A percentile compares a stretch with the other conserved stretches of the same genome.
These are phyloP conservation scores for Orobanche coerulescens DNA, from an alignment of 257 asterid genomes.

Conservation along the genomic window DNA sequence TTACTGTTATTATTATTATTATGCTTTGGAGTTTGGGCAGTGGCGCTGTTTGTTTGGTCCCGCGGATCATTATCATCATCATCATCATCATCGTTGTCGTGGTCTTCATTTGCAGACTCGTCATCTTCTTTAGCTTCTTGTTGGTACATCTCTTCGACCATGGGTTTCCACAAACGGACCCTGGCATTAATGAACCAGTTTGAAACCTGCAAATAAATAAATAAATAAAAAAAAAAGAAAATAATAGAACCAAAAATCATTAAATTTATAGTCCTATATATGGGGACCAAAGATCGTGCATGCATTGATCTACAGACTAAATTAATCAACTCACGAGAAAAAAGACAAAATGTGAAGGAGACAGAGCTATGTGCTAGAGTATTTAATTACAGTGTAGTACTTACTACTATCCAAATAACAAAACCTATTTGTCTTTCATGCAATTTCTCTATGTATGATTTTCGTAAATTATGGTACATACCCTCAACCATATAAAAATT, in stretches of 20 bases:
- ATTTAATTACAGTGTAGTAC: too few relatives aligned
- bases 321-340: background rate
- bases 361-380: background rate
- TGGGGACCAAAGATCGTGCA: background rate
- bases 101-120: slow-evolving; percentile 17
- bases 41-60: slow-evolving; percentile 37
- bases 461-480: background rate
- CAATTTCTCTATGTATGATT: background rate
- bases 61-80: background rate
- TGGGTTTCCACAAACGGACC: slow-evolving; percentile 99
- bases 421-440: slow-evolving; percentile 2
- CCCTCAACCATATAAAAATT: background rate
- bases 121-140: slow-evolving; percentile 77
- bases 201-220: slow-evolving; percentile 54
- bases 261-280: background rate
- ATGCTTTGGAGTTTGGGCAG: slow-evolving; percentile 60
- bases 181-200: slow-evolving; percentile 99
- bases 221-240: background rate
- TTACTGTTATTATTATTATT: too few relatives aligned
- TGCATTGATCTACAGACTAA: slow-evolving; percentile 20
- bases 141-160: slow-evolving; percentile 99
- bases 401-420: background rate
- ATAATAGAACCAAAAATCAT: background rate
- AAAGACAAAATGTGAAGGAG: slow-evolving; percentile 21
- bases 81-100: background rate